phyloP scores from a whole-genome alignment of 2,329 filamentous ascomycete species.

The Chaetomiaceae sp. region DNA sequence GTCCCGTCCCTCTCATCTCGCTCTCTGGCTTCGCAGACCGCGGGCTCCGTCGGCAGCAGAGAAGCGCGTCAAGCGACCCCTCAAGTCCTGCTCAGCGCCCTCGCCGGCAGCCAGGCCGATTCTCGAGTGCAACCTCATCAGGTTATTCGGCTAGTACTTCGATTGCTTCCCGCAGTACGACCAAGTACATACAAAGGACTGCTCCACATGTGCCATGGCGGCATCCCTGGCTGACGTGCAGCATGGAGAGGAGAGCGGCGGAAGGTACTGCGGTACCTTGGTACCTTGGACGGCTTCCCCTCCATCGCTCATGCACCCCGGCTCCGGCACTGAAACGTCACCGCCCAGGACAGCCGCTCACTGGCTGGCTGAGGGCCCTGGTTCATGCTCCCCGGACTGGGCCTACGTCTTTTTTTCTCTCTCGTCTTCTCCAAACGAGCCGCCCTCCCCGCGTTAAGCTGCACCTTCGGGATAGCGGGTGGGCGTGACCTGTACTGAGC shows the following conservation, averaged over 20 bases:
- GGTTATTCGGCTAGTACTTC: slow-evolving; percentile 22
- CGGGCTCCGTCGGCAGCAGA: background rate
- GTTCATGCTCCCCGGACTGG: slow-evolving; percentile 17
- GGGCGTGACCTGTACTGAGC: slow-evolving; percentile 20
- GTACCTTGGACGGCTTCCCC: too few species aligned
- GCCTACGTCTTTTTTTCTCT: slow-evolving; percentile 7
- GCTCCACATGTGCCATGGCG: slow-evolving; percentile 19
- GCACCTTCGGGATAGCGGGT: slow-evolving; percentile 7
- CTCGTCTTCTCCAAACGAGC: slow-evolving; percentile 15
- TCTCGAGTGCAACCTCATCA: slow-evolving; percentile 23
- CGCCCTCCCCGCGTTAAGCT: slow-evolving; percentile 14
- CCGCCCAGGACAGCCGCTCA: slow-evolving; percentile 11
- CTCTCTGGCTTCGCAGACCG: background rate
- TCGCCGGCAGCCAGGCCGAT: slow-evolving; percentile 22
- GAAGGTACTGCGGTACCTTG: slow-evolving; percentile 1
- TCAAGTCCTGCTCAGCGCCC: slow-evolving; percentile 4
- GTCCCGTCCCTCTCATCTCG: slow-evolving; percentile 14
- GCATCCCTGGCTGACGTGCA: slow-evolving; percentile 20
- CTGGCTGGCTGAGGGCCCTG: slow-evolving; percentile 4
- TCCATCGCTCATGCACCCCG: slow-evolving; percentile 19
- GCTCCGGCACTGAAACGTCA: slow-evolving; percentile 24
- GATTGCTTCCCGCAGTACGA: slow-evolving; percentile 20
- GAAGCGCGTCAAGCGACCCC: slow-evolving; percentile 7
- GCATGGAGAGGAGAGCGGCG: background rate
- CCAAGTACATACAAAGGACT: slow-evolving; percentile 11